phyloP scores from a whole-genome alignment of 2,329 filamentous ascomycete species.

The Diplodia seriata region DNA sequence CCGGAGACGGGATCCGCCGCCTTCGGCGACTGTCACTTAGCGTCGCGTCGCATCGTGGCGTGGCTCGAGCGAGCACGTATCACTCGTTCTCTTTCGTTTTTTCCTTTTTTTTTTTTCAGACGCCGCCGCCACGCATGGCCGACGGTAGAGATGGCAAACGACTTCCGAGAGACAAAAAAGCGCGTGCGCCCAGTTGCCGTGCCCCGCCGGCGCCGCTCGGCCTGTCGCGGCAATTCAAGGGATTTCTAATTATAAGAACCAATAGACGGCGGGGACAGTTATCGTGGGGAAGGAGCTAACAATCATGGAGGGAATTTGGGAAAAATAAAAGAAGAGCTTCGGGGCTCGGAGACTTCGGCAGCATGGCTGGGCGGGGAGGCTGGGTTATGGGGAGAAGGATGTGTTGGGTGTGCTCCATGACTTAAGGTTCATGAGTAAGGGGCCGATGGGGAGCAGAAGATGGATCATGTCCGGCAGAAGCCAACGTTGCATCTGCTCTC shows the following conservation, averaged over 20 bases:
- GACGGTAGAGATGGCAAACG: not conserved
- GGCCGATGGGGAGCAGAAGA: not conserved
- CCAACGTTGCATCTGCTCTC: not conserved
- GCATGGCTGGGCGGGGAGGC: too few relatives aligned
- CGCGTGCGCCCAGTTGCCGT: not conserved
- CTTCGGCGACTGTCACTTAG: not conserved
- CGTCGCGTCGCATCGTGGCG: slow-evolving; percentile 4
- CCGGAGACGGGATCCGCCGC: slow-evolving; percentile 8
- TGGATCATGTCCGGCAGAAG: not conserved
- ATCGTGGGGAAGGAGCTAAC: not conserved
- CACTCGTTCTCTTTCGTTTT: not conserved
- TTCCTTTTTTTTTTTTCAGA: not conserved
- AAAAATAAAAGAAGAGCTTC: not conserved
- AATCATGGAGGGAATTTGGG: not conserved
- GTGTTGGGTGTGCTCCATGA: not conserved
- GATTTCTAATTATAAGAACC: slow-evolving; percentile 2
- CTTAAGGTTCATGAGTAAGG: slow-evolving; percentile 6
- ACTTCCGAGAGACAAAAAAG: not conserved
- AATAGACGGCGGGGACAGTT: slow-evolving; percentile 1
- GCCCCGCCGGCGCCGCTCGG: not conserved
- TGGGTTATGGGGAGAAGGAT: not conserved
- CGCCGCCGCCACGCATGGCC: not conserved
- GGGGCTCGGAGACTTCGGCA: not conserved
- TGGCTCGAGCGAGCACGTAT: not conserved
- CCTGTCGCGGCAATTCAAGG: not conserved